Evolutionary conservation across 2,329 filamentous ascomycete genomes (phyloP).

Genomic region (Alternaria sp.): DNA sequence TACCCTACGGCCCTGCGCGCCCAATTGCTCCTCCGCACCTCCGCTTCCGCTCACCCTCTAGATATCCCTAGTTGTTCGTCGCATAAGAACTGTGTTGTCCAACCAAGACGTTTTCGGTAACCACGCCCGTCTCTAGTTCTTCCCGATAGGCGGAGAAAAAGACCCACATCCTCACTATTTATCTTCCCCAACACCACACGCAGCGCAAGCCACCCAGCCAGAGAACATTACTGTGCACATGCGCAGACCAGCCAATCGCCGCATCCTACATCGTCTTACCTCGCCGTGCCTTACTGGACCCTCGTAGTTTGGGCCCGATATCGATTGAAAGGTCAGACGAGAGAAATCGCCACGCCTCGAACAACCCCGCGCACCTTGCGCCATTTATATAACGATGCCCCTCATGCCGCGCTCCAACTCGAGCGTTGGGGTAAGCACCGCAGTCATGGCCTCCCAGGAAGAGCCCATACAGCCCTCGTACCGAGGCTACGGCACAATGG

Average conservation of each 20-base stretch:
- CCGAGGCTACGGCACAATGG: conserved; percentile 48
- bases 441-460: conserved; percentile 50
- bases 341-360: conserved; percentile 27
- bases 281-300: conserved; percentile 12
- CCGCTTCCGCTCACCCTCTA: conserved; percentile 1
- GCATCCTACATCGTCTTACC: background rate
- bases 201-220: conserved; percentile 23
- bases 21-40: conserved; percentile 4
- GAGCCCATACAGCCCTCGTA: conserved; percentile 47
- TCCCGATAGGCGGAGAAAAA: conserved; percentile 25
- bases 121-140: conserved; percentile 17
- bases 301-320: conserved; percentile 14
- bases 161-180: conserved; percentile 22
- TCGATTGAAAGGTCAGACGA: conserved; percentile 9
- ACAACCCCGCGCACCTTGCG: conserved; percentile 23
- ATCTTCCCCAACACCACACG: conserved; percentile 18
- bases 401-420: conserved; percentile 31
- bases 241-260: conserved; percentile 26
- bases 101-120: conserved; percentile 22
- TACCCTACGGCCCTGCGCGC: background rate
- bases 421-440: conserved; percentile 34
- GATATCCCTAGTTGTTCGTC: conserved; percentile 5
- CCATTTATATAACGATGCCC: conserved; percentile 29
- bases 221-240: conserved; percentile 26
- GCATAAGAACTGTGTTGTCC: conserved; percentile 13